Evolutionary conservation across 1,284 basidiomycete genomes (phyloP), one percentile per base, ranked within the genome.

Genomic region (Thelephora terrestris): DNA sequence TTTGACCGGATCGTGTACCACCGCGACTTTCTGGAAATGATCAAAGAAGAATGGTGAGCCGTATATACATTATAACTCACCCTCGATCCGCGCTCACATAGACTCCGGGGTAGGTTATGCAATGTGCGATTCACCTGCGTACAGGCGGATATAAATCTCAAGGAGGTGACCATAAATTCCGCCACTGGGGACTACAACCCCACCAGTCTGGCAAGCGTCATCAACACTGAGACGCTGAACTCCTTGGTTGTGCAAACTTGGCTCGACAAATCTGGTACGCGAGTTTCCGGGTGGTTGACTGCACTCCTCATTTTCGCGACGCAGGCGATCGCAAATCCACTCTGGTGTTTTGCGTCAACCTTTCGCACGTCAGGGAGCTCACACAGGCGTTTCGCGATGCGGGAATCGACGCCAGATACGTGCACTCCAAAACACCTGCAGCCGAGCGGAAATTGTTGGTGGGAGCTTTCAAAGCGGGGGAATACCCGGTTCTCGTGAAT

Each of bases 1-100:
- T 98, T 95, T 57, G 80, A 97, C 60, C 73, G 77, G 46, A 95
- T 98, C 50, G 95, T 97, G 0, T 99, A 91, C 60, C 95, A 99
- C 62, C 78, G 81, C n/a, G 90, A 93, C 55, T 91, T 96, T 57
- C 64, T 91, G 20, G 80, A 89, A 46, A 96, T 98, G 93, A 90
- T 99, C 52, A 82, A 85, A 53, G 91, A 92, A 46, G 78, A 90
- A 62, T 97, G 93, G 93, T 84, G 57, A 51, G 71, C n/a, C 59
- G 4, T 9, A 45, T 25, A 18, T 34, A 51, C 38, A 37, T 27
- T 32, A 18, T 36, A 21, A 39, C 10, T 4, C n/a, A 18, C 20
- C 27, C 36, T 17, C 35, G 32, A 23, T 21, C 35, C 20, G 18
- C 39, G 14, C 17, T 29, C 40, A 37, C 25, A 43, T 40, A 29